Conservation (phyloP, 2,329 filamentous ascomycete genomes). For the Calonectria ilicicola region DNA sequence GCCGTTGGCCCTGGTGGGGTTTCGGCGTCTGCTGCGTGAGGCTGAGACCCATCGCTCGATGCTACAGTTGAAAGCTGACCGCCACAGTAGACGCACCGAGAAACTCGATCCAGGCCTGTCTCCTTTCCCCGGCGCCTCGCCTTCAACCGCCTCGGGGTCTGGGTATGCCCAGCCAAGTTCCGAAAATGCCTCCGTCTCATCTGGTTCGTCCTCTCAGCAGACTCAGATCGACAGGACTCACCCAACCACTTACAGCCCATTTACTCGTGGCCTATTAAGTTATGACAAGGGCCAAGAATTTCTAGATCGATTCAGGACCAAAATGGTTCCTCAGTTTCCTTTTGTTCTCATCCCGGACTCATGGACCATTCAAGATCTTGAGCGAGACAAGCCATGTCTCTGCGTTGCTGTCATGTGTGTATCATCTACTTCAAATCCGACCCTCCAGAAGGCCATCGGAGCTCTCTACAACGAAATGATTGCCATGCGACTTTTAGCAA, state of each 20-base stretch:
- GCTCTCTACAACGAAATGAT: conserved; percentile 45
- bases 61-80: conserved; percentile 2
- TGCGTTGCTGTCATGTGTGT: conserved; percentile 46
- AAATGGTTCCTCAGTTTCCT: conserved; percentile 44
- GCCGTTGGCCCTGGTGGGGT: conserved; percentile 14
- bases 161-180: background rate
- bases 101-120: conserved; percentile 25
- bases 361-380: conserved; percentile 33
- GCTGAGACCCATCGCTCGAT: background rate
- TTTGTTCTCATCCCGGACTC: conserved; percentile 43
- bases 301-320: conserved; percentile 37
- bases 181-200: conserved; percentile 15
- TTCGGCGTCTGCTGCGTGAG: conserved; percentile 9
- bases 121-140: conserved; percentile 24
- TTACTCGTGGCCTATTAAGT: conserved; percentile 35
- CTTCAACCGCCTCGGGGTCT: conserved; percentile 22
- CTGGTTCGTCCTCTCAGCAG: conserved; percentile 9
- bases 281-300: conserved; percentile 41
- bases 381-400: conserved; percentile 37
- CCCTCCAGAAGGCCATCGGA: conserved; percentile 41
- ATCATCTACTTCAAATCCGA: conserved; percentile 33
- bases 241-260: conserved; percentile 36
- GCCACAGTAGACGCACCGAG: conserved; percentile 20
- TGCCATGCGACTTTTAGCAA: conserved; percentile 31
- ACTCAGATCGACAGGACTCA: conserved; percentile 20